Evolutionary conservation across 2,329 filamentous ascomycete species (phyloP).

Genomic region (Colletotrichum brevisporum): DNA sequence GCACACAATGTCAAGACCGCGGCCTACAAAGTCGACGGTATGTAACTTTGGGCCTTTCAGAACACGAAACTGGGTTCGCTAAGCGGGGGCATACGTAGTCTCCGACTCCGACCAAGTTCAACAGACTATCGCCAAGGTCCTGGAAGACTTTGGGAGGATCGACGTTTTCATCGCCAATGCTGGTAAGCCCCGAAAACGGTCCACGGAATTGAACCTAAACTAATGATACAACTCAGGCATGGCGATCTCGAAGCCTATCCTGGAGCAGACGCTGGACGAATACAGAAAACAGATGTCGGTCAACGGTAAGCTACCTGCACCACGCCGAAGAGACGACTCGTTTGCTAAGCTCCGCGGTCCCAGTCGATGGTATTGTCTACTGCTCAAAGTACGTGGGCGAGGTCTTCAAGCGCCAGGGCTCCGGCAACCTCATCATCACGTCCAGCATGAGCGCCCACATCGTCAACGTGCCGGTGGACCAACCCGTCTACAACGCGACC

Average conservation of each 20-base stretch:
- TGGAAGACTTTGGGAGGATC: constrained; percentile 57
- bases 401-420: constrained; percentile 58
- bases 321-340: no score
- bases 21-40: constrained; percentile 60
- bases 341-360: constrained; percentile 3
- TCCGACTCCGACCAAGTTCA: constrained; percentile 55
- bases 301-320: constrained; percentile 56
- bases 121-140: constrained; percentile 50
- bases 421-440: constrained; percentile 66
- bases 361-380: constrained; percentile 61
- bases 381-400: constrained; percentile 60
- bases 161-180: constrained; percentile 61
- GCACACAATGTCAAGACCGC: constrained; percentile 53
- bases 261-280: constrained; percentile 67
- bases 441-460: constrained; percentile 64
- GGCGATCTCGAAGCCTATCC: constrained; percentile 67
- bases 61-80: background rate
- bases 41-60: constrained; percentile 4
- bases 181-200: constrained; percentile 43
- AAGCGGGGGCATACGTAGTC: constrained; percentile 48
- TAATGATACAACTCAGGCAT: constrained; percentile 50
- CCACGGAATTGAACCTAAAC: background rate
- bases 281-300: constrained; percentile 67
- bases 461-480: constrained; percentile 65
- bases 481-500: constrained; percentile 63